These are phyloP conservation scores for Exutisphaerella laricina DNA, from an alignment of 2,329 filamentous ascomycete genomes.

Conservation along the genomic window DNA sequence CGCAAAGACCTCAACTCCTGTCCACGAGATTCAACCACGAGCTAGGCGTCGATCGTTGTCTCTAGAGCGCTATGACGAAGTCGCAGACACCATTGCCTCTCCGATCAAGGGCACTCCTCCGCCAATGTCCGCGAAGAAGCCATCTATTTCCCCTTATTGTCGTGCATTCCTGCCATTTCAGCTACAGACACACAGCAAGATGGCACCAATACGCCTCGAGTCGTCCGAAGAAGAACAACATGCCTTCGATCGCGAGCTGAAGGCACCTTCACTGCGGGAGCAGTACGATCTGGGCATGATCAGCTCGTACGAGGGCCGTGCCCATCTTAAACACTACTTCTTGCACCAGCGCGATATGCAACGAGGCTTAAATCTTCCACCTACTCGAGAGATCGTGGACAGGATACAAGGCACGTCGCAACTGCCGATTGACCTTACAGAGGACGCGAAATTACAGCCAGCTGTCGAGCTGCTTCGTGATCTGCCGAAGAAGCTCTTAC, in stretches of 20 bases:
- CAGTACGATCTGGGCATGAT: conserved; percentile 29
- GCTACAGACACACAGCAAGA: conserved; percentile 63
- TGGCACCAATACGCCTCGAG: conserved; percentile 50
- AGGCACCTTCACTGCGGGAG: conserved; percentile 26
- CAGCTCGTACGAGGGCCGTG: conserved; percentile 12
- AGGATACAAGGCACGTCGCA: conserved; percentile 39
- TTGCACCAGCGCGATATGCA: conserved; percentile 5
- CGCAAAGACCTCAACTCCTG: conserved; percentile 18
- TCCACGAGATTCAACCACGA: conserved; percentile 17
- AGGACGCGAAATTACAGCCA: conserved; percentile 22
- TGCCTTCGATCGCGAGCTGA: conserved; percentile 28
- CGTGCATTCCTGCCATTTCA: conserved; percentile 77
- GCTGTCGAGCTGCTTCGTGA: conserved; percentile 24
- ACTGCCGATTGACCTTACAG: conserved; percentile 41
- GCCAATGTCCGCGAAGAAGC: conserved; percentile 23
- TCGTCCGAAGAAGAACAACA: conserved; percentile 24
- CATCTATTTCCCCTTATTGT: conserved; percentile 40
- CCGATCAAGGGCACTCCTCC: conserved; percentile 23
- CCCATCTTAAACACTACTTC: conserved; percentile 18
- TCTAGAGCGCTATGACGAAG: conserved; percentile 29
- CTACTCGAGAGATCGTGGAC: conserved; percentile 36
- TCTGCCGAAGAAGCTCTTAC: conserved; percentile 59
- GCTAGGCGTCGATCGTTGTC: conserved; percentile 35
- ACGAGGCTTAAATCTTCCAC: conserved; percentile 22
- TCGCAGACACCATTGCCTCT: conserved; percentile 26